phyloP scores from a whole-genome alignment of 768 basidiomycete species.

The Boletellus ananiceps region DNA sequence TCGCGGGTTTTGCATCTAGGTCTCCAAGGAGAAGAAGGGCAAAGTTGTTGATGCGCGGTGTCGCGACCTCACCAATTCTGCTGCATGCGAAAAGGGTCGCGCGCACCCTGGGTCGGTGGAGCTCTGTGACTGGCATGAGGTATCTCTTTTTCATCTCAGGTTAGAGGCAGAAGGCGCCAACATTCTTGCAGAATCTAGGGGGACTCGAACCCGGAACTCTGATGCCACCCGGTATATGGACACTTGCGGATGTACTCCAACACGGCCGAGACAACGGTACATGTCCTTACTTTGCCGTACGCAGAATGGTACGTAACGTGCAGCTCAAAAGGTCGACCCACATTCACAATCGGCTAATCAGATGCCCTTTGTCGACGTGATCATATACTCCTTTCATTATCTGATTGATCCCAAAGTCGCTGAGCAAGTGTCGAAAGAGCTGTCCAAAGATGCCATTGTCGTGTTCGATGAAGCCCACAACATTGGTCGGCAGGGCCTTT shows the following conservation, averaged over 20 bases:
- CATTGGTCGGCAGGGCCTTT: constrained; percentile 59
- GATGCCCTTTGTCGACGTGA: constrained; percentile 94
- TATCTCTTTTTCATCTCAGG: constrained; percentile 31
- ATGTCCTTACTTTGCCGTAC: constrained; percentile 95
- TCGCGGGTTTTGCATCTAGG: constrained; percentile 40
- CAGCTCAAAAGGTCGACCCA: background rate
- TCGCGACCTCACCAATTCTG: constrained; percentile 87
- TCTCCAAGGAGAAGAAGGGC: constrained; percentile 97
- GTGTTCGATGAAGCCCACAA: constrained; percentile 99
- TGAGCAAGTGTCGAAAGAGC: constrained; percentile 96
- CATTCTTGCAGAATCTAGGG: constrained; percentile 62
- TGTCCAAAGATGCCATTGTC: constrained; percentile 96
- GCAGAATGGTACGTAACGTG: constrained; percentile 75
- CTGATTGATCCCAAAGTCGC: constrained; percentile 98
- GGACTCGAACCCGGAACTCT: constrained; percentile 76
- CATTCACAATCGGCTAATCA: constrained; percentile 29
- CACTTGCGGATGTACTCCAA: constrained; percentile 86
- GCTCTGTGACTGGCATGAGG: constrained; percentile 95
- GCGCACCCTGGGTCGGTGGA: constrained; percentile 86
- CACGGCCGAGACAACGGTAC: constrained; percentile 81
- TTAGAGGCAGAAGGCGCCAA: constrained; percentile 3
- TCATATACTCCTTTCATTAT: constrained; percentile 99
- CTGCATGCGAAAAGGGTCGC: constrained; percentile 76
- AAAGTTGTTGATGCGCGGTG: constrained; percentile 96
- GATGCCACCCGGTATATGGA: constrained; percentile 87